Base-by-base conservation (phyloP, 73 alveolate species). In the Paramecium octaurelia region DNA sequence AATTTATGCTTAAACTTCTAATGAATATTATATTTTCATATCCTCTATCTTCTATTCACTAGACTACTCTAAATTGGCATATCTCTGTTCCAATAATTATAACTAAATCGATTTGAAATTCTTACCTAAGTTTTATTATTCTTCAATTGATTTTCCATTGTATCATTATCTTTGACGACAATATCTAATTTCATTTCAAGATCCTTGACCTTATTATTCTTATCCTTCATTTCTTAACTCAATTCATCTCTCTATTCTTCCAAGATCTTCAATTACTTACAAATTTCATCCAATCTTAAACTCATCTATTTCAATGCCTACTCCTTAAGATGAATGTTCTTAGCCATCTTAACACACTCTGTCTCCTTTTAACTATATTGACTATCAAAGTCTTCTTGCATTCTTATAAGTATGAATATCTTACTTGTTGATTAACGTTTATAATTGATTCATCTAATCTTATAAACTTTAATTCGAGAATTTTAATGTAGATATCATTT, bases 131-230 rank as follows among this genome's bases (percentile, higher is more conserved):
- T 21, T 38, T 75, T 0, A 75, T 14, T 42, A 29, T 29, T 36
- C 16, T 34, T 38, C 12, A 75, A 29, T 34, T 75, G 3, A 48
- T 80, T 80, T 80, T 42, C 54, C 14, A 80, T 44, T 44, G 24
- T 80, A 44, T 80, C 91, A 80, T 80, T 80, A 20, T 80, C 91
- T 23, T 80, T 80, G 3, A 48, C 70, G 2, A 80, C 42, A 23
- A 80, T 46, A 23, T 80, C 91, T 42, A 80, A 11, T 80, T 42
- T 80, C 31, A 80, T 42, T 23, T 80, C 91, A 10, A 80, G 38
- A 20, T 80, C 75, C 12, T 9, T 80, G 24, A 31, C 57, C 27
- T 46, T 80, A 18, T 80, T 76, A 75, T 80, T 80, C 54, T 40
- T 44, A 31, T 18, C 5, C 27, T 27, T 80, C 34, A 46, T 40